Evolutionary conservation across 768 basidiomycete species (phyloP), one percentile per base, ranked within the genome.

Genomic region (Cystoderma amianthinum): DNA sequence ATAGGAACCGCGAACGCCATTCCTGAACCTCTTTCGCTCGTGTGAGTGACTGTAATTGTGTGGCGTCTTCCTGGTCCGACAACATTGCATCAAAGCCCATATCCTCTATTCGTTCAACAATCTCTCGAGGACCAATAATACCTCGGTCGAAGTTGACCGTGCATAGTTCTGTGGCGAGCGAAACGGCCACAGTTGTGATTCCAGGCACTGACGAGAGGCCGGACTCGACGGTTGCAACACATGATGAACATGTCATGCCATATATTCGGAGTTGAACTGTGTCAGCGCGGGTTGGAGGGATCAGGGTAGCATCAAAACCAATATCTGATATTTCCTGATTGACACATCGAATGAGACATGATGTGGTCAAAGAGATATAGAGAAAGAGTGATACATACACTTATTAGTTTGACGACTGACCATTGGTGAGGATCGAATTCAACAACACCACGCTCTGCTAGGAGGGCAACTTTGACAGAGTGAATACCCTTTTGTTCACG

Each of bases 41-140:
- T 2, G 83, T 84, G 41, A 96, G 81, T 1, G 90, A 92, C 40
- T 80, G 80, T 7, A 90, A 67, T 58, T 96, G 92, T 4, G 91
- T 89, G 1, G 78, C 78, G 50, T 94, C 82, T 44, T 82, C 71
- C 41, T 88, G 74, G 51, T 90, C 82, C 2, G 82, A 77, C 12
- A 96, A 71, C 55, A 93, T 82, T 4, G 89, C 91, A 55, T 95
- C 86, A 56, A 89, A 94, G 19, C 91, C 92, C 69, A 89, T 80
- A 39, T 91, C 88, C 50, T 86, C 86, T 43, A 96, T 78, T 39
- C 77, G 74, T 45, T 89, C 86, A 35, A 95, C 86, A 69, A 96
- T 78, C 54, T 93, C 85, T n/a, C 92, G 78, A 7, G 87, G 80
- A 21, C 82, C 81, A 45, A 90, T 67, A 41, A 89, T 49, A 2